phyloP scores from a whole-genome alignment of 257 asterid genomes.

The Solanum lycopersicoides region DNA sequence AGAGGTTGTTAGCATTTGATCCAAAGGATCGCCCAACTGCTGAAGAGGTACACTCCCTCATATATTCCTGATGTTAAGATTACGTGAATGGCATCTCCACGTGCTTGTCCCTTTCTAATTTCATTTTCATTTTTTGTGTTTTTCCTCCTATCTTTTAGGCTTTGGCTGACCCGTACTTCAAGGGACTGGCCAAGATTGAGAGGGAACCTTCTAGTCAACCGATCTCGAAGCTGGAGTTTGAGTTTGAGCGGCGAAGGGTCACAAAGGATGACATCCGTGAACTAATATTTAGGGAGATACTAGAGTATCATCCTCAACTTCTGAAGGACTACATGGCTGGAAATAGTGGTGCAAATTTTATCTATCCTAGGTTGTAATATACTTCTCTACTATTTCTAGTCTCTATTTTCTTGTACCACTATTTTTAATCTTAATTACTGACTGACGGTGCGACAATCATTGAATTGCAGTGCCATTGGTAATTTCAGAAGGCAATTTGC shows the following conservation, averaged over 20 bases:
- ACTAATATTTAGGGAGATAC: constrained; percentile 66
- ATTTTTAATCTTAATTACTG: not conserved
- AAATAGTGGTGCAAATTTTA: constrained; percentile 61
- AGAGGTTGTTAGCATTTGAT: constrained; percentile 78
- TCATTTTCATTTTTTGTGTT: not conserved
- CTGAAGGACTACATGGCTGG: constrained; percentile 81
- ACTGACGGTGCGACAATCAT: not conserved
- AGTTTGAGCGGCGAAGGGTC: constrained; percentile 72
- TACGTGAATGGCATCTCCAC: not conserved
- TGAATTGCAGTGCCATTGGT: constrained; percentile 63
- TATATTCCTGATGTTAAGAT: not conserved
- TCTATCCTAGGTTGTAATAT: constrained; percentile 66
- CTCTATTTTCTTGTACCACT: not conserved
- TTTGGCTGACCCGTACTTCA: constrained; percentile 89
- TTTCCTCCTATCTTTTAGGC: constrained; percentile 32
- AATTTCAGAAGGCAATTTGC: constrained; percentile 80
- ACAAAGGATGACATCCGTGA: constrained; percentile 83
- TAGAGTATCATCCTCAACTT: constrained; percentile 80
- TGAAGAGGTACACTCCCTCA: constrained; percentile 45
- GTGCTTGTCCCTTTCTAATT: not conserved
- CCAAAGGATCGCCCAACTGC: constrained; percentile 95
- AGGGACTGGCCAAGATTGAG: constrained; percentile 77
- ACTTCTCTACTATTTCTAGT: not conserved
- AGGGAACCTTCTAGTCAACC: constrained; percentile 86
- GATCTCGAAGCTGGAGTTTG: constrained; percentile 84